Evolutionary conservation across 2,329 filamentous ascomycete species (phyloP), one percentile per base, ranked within the genome.

Genomic region (Aureobasidium mangrovei): DNA sequence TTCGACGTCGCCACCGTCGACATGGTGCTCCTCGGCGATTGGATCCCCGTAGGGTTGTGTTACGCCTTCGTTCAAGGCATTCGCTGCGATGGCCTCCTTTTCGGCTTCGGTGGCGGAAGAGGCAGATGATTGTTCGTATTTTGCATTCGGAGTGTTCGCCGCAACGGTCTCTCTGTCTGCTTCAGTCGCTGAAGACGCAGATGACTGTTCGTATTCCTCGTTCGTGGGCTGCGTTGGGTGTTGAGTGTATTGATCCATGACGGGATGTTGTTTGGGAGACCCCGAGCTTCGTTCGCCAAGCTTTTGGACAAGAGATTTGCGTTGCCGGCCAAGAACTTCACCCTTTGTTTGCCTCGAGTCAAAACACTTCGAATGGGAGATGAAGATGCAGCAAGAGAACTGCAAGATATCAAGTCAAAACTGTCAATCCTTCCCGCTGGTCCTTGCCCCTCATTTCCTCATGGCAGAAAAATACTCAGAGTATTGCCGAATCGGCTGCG

Each of bases 1-100:
- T 35, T 58, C 56, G 3, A 49, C 8, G 9, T 54, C 29, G 5
- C 47, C 48, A 28, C 54, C 54, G 47, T 56, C 54, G 33, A 32
- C 28, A 40, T n/a, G 32, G 9, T 38, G 40, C 7, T 18, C 32
- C 8, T 43, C 39, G 7, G 28, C 24, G 7, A 52, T 28, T 3
- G 29, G 39, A 4, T 36, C 39, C 7, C 36, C 32, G 7, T 36
- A 53, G 3, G 49, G 49, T 38, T 43, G 49, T 31, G 49, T 53
- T 0, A 40, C 27, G 7, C 49, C 49, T 24, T 44, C 49, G 12
- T 38, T 53, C 49, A 53, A 18, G 4, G 49, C 49, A n/a, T 53
- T 53, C 4, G 31, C 38, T 18, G 47, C 40, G 28, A 42, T 28
- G 6, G 36, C 44, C 32, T 53, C 49, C 36, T 53, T 43, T 36